A percentile compares a stretch with the other conserved stretches of the same genome.
Evolutionary conservation across 495 filamentous ascomycete species (phyloP).

Genomic region (Trypethelium eluteriae): DNA sequence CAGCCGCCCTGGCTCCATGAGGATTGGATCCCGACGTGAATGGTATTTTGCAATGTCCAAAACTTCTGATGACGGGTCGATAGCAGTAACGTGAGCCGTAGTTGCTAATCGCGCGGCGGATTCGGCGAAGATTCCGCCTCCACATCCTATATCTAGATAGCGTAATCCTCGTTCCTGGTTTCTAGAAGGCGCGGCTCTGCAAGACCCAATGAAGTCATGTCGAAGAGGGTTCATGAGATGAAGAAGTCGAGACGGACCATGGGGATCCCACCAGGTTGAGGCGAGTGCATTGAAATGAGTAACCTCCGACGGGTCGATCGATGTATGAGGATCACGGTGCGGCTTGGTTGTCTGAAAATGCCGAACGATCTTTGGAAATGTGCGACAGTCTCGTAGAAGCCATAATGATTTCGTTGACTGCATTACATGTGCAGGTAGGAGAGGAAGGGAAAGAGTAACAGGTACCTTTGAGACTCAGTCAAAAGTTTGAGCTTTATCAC

Average conservation of each 20-base stretch:
- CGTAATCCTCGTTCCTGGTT: constrained; percentile 37
- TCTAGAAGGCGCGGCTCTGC: constrained; percentile 40
- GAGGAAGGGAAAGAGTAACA: too few species aligned
- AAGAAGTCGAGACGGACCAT: constrained; percentile 82
- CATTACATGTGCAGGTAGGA: not conserved
- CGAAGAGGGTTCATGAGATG: constrained; percentile 98
- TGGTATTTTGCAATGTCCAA: constrained; percentile 72
- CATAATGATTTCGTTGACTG: not conserved
- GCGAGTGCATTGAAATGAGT: constrained; percentile 92
- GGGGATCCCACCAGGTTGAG: constrained; percentile 93
- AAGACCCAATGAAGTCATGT: constrained; percentile 78
- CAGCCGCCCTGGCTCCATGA: constrained; percentile 49
- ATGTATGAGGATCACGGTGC: constrained; percentile 12
- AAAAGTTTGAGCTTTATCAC: too few species aligned
- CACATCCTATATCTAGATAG: constrained; percentile 92
- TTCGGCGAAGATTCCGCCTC: constrained; percentile 93
- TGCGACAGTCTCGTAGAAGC: not conserved
- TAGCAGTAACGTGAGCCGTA: constrained; percentile 64
- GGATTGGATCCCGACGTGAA: constrained; percentile 55
- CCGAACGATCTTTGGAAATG: constrained; percentile 8
- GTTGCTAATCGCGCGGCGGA: constrained; percentile 67
- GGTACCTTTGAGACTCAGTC: too few species aligned
- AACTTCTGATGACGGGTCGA: constrained; percentile 77
- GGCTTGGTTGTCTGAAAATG: not conserved
- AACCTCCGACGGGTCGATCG: constrained; percentile 71